These are phyloP conservation scores for Kodamaea hsintzibuensis DNA, from an alignment of 805 yeast species.

Conservation along the genomic window DNA sequence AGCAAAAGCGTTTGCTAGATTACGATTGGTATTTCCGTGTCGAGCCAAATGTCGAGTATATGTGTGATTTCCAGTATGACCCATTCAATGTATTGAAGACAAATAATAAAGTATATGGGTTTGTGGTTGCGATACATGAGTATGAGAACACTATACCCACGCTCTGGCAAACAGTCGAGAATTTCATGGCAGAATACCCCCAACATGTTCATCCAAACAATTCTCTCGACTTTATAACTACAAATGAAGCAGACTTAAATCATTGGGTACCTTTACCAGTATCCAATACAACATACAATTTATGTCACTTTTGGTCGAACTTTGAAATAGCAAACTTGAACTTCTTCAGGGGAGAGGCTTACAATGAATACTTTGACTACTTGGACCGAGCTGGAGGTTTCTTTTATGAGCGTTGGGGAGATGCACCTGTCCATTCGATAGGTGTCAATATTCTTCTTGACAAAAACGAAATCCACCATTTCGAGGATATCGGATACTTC, in stretches of 20 bases:
- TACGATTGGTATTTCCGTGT: slow-evolving; percentile 63
- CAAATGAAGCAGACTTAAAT: slow-evolving; percentile 37
- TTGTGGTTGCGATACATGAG: slow-evolving; percentile 51
- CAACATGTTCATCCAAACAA: slow-evolving; percentile 48
- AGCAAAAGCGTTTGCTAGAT: slow-evolving; percentile 42
- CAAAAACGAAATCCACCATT: slow-evolving; percentile 40
- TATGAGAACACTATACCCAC: slow-evolving; percentile 53
- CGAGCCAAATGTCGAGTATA: slow-evolving; percentile 57
- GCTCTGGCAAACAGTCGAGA: slow-evolving; percentile 50
- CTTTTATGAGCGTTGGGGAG: slow-evolving; percentile 64
- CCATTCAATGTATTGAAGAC: slow-evolving; percentile 47
- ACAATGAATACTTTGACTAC: slow-evolving; percentile 44
- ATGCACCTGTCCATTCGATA: slow-evolving; percentile 48
- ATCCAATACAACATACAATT: slow-evolving; percentile 39
- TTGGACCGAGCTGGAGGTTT: slow-evolving; percentile 53
- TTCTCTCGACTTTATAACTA: slow-evolving; percentile 48
- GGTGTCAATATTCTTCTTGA: slow-evolving; percentile 37
- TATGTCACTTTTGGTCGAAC: slow-evolving; percentile 68
- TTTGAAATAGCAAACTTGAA: slow-evolving; percentile 57
- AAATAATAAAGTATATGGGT: slow-evolving; percentile 50
- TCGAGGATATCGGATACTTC: slow-evolving; percentile 46
- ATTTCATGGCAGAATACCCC: slow-evolving; percentile 47
- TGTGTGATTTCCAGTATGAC: slow-evolving; percentile 59
- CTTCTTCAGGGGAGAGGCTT: slow-evolving; percentile 49
- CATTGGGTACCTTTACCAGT: slow-evolving; percentile 14